phyloP scores from a whole-genome alignment of 2,329 filamentous ascomycete genomes.

The Venturia oleaginea region DNA sequence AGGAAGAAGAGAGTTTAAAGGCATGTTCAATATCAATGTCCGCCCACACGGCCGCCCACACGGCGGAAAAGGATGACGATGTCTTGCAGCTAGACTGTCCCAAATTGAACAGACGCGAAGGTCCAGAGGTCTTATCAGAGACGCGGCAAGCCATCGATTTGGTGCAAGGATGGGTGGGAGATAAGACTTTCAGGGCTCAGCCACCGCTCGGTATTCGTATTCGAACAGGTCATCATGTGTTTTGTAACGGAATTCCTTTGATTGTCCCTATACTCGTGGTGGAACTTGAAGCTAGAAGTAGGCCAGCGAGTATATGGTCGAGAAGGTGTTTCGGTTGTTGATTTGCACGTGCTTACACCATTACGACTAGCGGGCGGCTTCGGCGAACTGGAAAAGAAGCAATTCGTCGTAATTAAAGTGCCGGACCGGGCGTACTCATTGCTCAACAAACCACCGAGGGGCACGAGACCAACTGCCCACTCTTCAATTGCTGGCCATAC shows the following conservation, averaged over 20 bases:
- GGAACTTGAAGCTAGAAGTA: too few species aligned
- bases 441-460: background rate
- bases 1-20: background rate
- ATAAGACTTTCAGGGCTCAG: background rate
- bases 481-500: background rate
- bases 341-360: too few species aligned
- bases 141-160: conserved; percentile 3
- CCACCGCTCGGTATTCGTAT: background rate
- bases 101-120: conserved; percentile 4
- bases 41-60: too few species aligned
- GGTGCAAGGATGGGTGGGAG: background rate
- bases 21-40: background rate
- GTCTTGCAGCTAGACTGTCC: conserved; percentile 3
- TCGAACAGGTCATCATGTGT: too few species aligned
- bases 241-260: too few species aligned
- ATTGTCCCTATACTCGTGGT: too few species aligned
- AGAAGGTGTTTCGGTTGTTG: too few species aligned
- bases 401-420: background rate
- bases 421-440: background rate
- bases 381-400: background rate
- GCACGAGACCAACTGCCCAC: background rate
- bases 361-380: background rate
- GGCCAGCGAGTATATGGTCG: too few species aligned
- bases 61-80: conserved; percentile 8
- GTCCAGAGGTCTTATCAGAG: conserved; percentile 4